Base-by-base conservation (phyloP, 495 filamentous ascomycete genomes). In the Bathelium albidoporum region DNA sequence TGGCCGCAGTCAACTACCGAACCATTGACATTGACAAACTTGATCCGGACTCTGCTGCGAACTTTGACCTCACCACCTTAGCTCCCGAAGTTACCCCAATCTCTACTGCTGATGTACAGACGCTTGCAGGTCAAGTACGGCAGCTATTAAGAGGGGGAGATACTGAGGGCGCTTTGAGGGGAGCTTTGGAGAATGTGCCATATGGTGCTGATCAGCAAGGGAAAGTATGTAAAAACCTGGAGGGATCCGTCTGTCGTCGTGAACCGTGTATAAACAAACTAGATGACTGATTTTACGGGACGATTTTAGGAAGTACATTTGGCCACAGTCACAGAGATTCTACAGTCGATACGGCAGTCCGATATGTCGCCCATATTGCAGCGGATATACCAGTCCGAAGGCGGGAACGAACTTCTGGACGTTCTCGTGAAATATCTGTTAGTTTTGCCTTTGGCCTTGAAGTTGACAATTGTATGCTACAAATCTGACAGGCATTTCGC, bases 11-110 rank as follows among this genome's bases (percentile, higher is more conserved):
- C 71, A 87, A 88, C 80, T 96, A 89, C 85, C 89, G 91, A 73
- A 95, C 90, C 69, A 93, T 96, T 81, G 90, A 96, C 79, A 86
- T 96, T 77, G 91, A 96, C 76, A 82, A 85, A 67, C 83, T 93
- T 61, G 87, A 91, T 75, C 88, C 90, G n/a, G 91, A 96, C 76
- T 88, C 88, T 63, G 79, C 87, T 53, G 77, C 83, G 72, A 96
- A 95, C 81, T 96, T 96, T 79, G 87, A 91, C 71, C 82, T 88
- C 69, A 80, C 85, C 58, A 85, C 90, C 20, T 84, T 96, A 60
- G 84, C 88, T 66, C 88, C 89, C 16, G 76, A 84, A n/a, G 82
- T 86, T 58, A 72, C 83, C 61, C 81, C 88, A 65, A 80, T 84
- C 55, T 83, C 81, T 67, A 85, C 88, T 60, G 77, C 82, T 67